phyloP scores from a whole-genome alignment of 352 stramenopile genomes.

The Globisporangium uncinulatum region DNA sequence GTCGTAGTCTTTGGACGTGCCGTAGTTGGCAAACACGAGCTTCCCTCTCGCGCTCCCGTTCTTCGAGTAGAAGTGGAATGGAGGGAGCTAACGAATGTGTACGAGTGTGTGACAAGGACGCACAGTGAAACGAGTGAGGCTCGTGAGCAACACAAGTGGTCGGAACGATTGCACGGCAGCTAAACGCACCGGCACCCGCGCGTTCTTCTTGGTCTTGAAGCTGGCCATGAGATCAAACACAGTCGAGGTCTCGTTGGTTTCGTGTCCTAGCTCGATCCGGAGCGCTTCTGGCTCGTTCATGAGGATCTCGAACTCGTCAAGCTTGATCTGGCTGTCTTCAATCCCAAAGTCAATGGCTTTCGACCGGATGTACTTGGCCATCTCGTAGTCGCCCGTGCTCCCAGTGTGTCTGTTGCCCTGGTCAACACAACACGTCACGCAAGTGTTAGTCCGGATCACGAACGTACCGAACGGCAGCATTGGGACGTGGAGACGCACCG shows the following conservation, averaged over 20 bases:
- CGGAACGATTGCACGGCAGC: not conserved
- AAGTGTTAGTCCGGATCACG: not conserved
- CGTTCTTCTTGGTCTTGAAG: conserved; percentile 26
- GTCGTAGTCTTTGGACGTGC: conserved; percentile 56
- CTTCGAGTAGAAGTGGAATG: conserved; percentile 81
- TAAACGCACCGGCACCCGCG: conserved; percentile 23
- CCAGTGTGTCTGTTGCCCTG: conserved; percentile 57
- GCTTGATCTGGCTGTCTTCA: conserved; percentile 62
- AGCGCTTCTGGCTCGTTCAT: conserved; percentile 66
- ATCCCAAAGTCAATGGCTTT: conserved; percentile 73
- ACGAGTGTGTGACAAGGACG: not conserved
- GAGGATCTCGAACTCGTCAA: conserved; percentile 83
- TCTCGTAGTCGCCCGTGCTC: conserved; percentile 55
- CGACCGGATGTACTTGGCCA: conserved; percentile 72
- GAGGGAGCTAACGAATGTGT: conserved; percentile 21
- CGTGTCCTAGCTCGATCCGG: conserved; percentile 31
- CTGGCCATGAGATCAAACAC: conserved; percentile 27
- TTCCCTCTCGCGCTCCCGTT: conserved; percentile 53
- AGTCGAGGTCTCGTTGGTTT: conserved; percentile 1
- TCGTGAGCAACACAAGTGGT: not conserved
- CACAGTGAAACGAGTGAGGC: not conserved
- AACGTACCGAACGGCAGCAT: not conserved
- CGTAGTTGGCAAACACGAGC: conserved; percentile 78
- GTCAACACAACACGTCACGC: not conserved
- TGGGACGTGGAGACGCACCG: conserved; percentile 17